Evolutionary conservation across 768 basidiomycete species (phyloP), one percentile per base, ranked within the genome.

Genomic region (Harrya chromipes): DNA sequence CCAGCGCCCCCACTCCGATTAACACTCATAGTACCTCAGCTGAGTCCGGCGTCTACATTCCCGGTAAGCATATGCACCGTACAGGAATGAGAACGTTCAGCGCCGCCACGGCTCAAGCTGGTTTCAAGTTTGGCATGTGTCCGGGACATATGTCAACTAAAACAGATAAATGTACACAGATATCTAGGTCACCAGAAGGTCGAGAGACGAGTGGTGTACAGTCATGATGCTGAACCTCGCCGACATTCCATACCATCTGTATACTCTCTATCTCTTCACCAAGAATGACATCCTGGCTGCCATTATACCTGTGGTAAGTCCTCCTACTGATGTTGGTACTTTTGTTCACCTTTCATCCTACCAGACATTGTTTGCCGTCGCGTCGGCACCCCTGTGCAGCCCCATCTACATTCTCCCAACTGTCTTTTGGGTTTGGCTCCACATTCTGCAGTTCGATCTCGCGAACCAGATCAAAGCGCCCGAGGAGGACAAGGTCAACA

Each of bases 261-360:
- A 66, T 40, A 69, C 63, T 19, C 31, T 69, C 24, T 72, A 69
- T 46, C 69, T 75, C 27, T 77, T 78, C 63, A 73, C 69, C 20
- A 70, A 72, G 53, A 72, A 75, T 13, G 78, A 79, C 53, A 67
- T 77, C 52, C 66, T 73, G 47, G 78, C 77, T 0, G 74, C 71
- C 4, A 46, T 79, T 4, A 59, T 79, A 27, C 78, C 78, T 2
- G 71, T 77, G 49, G 78, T 78, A 50, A 52, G 75, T 58, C 29
- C 10, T 29, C 11, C 29, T 4, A 6, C 29, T 12, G 3, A 1
- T 3, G 0, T n/a, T 17, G 3, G n/a, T 10, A 7, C 39, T 6
- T 0, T 1, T 16, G 12, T 56, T 55, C 41, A 44, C 12, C 29
- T 24, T 14, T 26, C 19, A 44, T 26, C 13, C 9, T 35, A 17